Evolutionary conservation across 495 filamentous ascomycete species (phyloP), one percentile per base, ranked within the genome.

Genomic region (Lasiosphaeria hispida): DNA sequence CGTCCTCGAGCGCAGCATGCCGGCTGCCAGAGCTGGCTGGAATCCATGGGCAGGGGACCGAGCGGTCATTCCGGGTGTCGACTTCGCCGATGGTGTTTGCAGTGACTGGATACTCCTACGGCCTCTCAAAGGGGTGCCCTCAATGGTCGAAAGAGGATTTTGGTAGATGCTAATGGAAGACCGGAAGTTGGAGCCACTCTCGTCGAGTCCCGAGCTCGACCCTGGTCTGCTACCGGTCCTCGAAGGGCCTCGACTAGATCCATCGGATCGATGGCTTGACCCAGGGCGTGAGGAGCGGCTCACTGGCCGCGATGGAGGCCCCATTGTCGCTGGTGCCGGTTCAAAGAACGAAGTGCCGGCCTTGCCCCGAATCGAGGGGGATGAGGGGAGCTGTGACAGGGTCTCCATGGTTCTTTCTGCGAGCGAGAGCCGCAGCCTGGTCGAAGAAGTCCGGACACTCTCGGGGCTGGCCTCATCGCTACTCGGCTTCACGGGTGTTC

Each of bases 381-480:
- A 80, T 0, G 75, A 78, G 7, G 77, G 77, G 14, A 80, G 23
- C 19, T 76, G 73, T 10, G 75, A 63, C 13, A 80, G 60, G 0
- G 77, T 79, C 60, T 80, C 75, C 9, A 80, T 74, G 8, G 77
- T 80, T 54, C 77, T 69, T 48, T 80, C 77, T 7, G 72, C 58
- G 8, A 80, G 72, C 0, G 77, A 77, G 3, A 67, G 73, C 10
- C 60, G 66, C 15, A 64, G 69, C 39, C 66, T 74, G 33, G 53
- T 69, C 48, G 59, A 63, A 19, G 33, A 64, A 38, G 34, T 36
- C 37, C 44, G 59, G n/a, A 30, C 50, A 34, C 38, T 59, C 17
- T 56, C 63, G 10, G 50, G 48, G 11, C 51, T 43, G 39, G 56
- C 58, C 5, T 53, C 54, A 10, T 60, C 55, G 13, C 41, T 55